Base-by-base conservation (phyloP, 495 filamentous ascomycete genomes). In the Hypoxylon lienhwacheense region DNA sequence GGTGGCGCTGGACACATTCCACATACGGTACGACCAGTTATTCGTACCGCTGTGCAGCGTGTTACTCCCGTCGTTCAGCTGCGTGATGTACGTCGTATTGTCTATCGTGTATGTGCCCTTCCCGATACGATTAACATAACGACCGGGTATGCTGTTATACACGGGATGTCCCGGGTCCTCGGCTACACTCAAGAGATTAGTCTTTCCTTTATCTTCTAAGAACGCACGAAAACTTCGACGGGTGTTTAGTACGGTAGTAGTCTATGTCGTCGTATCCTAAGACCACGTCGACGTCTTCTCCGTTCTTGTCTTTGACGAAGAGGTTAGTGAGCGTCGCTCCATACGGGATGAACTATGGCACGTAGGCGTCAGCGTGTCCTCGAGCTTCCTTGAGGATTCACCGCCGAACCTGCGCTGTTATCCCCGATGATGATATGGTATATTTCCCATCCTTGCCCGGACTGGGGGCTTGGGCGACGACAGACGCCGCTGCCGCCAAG, bases 21-120 rank as follows among this genome's bases (percentile, higher is more conserved):
- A 81, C 17, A 66, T 63, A 17, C 78, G 72, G 57, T 67, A 81
- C 16, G 77, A 80, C 81, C 81, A 84, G 53, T 82, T 82, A 64
- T 83, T 81, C 19, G 72, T 73, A 6, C 81, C 81, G 46, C 78
- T 79, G 68, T 84, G 81, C 26, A 84, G 73, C 35, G 81, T 83
- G 61, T 83, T 82, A 39, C 59, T 62, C 15, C 81, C 81, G 58
- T 82, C 78, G 51, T 82, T 84, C 43, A 75, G 46, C 47, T 77
- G 68, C 11, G 74, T 79, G 17, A 61, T 34, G 66, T 78, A 81
- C 14, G 72, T 76, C 46, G 68, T 70, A 24, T 69, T 70, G 62
- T 78, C 79, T 44, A 82, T 69, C n/a, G 61, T 75, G 59, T 81
- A 83, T 31, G 51, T 63, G 14, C 69, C 80, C 42, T 79, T 74